Evolutionary conservation across 495 filamentous ascomycete genomes (phyloP).

Genomic region (Apiosordaria backusii): DNA sequence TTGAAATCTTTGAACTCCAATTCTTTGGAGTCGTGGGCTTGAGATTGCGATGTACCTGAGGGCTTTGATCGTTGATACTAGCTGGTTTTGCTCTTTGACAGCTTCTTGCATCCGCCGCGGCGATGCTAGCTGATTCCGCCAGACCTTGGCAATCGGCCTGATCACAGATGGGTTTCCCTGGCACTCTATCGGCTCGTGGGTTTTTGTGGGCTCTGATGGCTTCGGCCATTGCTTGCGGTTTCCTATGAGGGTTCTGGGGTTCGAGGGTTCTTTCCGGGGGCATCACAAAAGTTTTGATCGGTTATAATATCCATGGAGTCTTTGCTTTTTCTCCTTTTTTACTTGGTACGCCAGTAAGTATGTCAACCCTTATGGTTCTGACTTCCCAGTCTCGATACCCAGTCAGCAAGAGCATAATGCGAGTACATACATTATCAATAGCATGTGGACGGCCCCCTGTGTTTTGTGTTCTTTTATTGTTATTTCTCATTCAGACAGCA

Average conservation of each 20-base stretch:
- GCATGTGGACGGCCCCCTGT: background rate
- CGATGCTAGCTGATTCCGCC: constrained; percentile 22
- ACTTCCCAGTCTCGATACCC: constrained; percentile 1
- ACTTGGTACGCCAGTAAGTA: constrained; percentile 2
- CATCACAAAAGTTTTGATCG: constrained; percentile 11
- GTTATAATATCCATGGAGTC: constrained; percentile 8
- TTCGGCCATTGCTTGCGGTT: constrained; percentile 10
- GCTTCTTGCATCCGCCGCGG: constrained; percentile 29
- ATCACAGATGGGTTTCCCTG: constrained; percentile 29
- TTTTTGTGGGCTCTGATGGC: constrained; percentile 36
- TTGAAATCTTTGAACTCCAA: constrained; percentile 38
- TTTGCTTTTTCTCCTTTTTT: constrained; percentile 5
- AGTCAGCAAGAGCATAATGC: background rate
- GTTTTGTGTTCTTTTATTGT: background rate
- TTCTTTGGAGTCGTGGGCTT: constrained; percentile 40
- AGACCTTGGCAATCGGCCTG: constrained; percentile 6
- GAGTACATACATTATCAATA: background rate
- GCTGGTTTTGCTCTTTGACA: constrained; percentile 48
- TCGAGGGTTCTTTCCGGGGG: constrained; percentile 4
- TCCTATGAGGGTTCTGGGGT: constrained; percentile 8
- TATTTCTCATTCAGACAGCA: background rate
- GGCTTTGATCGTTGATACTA: constrained; percentile 43
- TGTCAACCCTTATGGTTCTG: background rate
- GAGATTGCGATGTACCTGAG: constrained; percentile 48
- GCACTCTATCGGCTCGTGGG: constrained; percentile 43